A percentile compares a stretch with the other conserved stretches of the same genome.
Evolutionary conservation across 1,284 basidiomycete species (phyloP).

Genomic region (Cryptococcus sp.): DNA sequence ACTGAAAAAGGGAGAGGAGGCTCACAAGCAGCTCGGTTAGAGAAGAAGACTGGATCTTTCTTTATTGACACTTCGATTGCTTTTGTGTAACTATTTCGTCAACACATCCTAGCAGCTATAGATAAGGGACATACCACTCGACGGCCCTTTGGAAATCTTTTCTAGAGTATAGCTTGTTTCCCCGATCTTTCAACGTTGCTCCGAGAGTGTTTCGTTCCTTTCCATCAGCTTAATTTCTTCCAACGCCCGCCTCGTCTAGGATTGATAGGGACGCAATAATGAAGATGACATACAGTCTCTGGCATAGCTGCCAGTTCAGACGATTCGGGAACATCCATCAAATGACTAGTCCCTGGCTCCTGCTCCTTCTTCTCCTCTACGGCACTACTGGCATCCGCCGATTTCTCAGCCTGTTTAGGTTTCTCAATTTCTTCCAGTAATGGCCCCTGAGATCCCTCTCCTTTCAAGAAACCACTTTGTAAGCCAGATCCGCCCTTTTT

Average conservation of each 20-base stretch:
- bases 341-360: background rate
- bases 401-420: constrained; percentile 40
- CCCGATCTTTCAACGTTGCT: constrained; percentile 75
- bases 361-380: background rate
- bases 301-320: constrained; percentile 32
- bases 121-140: constrained; percentile 50
- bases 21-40: constrained; percentile 93
- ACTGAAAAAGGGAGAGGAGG: background rate
- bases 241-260: no score
- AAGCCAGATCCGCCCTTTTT: constrained; percentile 52
- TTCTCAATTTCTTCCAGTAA: constrained; percentile 65
- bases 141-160: constrained; percentile 75
- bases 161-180: constrained; percentile 82
- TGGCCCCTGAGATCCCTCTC: constrained; percentile 57
- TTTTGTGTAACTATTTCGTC: constrained; percentile 63
- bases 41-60: constrained; percentile 91
- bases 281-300: constrained; percentile 16
- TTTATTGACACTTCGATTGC: constrained; percentile 81
- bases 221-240: background rate
- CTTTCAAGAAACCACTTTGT: constrained; percentile 33
- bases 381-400: constrained; percentile 16
- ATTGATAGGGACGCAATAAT: no score
- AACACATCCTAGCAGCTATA: background rate
- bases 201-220: constrained; percentile 74
- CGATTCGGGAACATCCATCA: constrained; percentile 33